phyloP scores from a whole-genome alignment of 1,284 basidiomycete species.

The Ceratobasidium sp. region DNA sequence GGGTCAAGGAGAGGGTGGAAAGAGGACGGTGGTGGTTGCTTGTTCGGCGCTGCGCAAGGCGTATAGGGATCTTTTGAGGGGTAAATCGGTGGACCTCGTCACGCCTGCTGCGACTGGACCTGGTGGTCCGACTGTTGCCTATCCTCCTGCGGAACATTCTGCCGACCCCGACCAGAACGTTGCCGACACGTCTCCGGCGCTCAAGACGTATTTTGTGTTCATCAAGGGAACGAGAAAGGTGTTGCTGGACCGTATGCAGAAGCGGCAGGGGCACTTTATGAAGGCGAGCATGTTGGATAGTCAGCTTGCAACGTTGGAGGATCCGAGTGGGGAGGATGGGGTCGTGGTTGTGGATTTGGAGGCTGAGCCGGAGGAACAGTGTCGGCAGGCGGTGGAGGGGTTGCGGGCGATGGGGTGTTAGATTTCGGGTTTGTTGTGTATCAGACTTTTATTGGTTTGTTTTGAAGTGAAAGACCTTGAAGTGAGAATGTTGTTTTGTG shows the following conservation, averaged over 20 bases:
- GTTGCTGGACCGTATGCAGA: conserved; percentile 75
- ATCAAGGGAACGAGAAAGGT: conserved; percentile 75
- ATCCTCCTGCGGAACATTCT: conserved; percentile 48
- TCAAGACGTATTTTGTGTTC: conserved; percentile 81
- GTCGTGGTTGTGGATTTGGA: conserved; percentile 74
- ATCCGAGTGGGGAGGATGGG: conserved; percentile 70
- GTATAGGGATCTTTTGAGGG: conserved; percentile 86
- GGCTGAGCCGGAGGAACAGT: conserved; percentile 68
- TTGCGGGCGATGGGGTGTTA: conserved; percentile 49
- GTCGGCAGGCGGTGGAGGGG: conserved; percentile 56
- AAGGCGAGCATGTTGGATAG: conserved; percentile 87
- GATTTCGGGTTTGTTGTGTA: neutral
- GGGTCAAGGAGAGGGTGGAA: conserved; percentile 42
- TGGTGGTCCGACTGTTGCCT: conserved; percentile 48
- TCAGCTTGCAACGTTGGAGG: conserved; percentile 83
- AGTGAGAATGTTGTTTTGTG: too few relatives aligned
- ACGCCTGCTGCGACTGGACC: conserved; percentile 53
- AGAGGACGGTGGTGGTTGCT: conserved; percentile 70
- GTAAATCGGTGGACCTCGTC: conserved; percentile 54
- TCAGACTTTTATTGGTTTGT: neutral
- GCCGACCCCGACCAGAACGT: conserved; percentile 42
- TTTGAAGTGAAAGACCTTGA: too few relatives aligned
- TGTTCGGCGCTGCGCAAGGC: conserved; percentile 86
- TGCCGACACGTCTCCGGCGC: conserved; percentile 51
- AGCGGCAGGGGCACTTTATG: conserved; percentile 87